Percentiles rank a stretch among this genome's conserved stretches.
Evolutionary conservation across 1,284 basidiomycete genomes (phyloP).

Genomic region (Irpex sp.): DNA sequence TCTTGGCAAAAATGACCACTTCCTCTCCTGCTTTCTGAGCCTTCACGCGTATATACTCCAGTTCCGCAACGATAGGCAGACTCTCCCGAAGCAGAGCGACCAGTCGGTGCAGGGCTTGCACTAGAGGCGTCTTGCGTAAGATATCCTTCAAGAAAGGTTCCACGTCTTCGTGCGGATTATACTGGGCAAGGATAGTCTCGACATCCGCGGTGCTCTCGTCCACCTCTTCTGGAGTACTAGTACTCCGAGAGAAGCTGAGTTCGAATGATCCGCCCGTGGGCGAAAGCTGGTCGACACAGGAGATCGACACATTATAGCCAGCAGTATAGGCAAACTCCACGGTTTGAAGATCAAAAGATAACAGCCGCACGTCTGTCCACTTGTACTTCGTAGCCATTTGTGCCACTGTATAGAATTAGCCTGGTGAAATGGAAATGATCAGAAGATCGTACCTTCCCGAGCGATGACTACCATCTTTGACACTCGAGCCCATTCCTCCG

Average conservation of each 20-base stretch:
- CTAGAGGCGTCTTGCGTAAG: constrained; percentile 55
- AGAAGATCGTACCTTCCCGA: constrained; percentile 57
- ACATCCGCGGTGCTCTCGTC: constrained; percentile 13
- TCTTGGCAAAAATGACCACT: constrained; percentile 68
- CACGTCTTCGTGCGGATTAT: constrained; percentile 70
- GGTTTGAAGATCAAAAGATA: constrained; percentile 85
- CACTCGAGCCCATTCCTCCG: constrained; percentile 87
- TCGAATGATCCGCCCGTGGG: constrained; percentile 61
- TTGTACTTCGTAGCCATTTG: constrained; percentile 69
- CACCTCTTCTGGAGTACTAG: constrained; percentile 16
- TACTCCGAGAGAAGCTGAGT: constrained; percentile 61
- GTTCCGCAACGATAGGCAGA: constrained; percentile 63
- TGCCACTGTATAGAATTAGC: constrained; percentile 46
- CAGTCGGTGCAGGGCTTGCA: constrained; percentile 56
- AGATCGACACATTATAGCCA: constrained; percentile 69
- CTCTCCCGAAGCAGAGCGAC: constrained; percentile 67
- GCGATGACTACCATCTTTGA: constrained; percentile 91
- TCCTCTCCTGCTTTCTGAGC: constrained; percentile 32
- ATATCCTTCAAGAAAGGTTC: constrained; percentile 64
- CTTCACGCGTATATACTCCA: constrained; percentile 51
- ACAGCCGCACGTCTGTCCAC: constrained; percentile 69
- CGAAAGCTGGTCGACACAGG: constrained; percentile 66
- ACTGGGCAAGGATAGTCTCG: constrained; percentile 16
- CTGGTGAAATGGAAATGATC: neutral
- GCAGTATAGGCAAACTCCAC: constrained; percentile 80